Evolutionary conservation across 257 asterid genomes (phyloP).

Genomic region (Capsicum baccatum): DNA sequence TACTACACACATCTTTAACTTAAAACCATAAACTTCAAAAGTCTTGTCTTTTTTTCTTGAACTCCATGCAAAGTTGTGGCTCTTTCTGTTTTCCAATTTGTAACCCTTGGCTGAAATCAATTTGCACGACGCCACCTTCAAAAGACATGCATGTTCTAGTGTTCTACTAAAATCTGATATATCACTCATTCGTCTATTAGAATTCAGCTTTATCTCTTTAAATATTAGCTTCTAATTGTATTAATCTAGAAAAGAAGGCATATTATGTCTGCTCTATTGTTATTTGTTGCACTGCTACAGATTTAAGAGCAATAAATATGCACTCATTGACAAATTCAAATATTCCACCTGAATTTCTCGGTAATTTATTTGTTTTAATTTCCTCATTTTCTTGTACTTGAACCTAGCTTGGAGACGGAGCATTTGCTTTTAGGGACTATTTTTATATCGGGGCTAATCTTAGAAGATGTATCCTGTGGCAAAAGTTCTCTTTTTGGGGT

Average conservation of each 20-base stretch:
- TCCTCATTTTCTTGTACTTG: neutral
- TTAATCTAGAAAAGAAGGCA: constrained; percentile 5
- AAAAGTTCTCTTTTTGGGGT: neutral
- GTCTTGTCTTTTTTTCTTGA: no score
- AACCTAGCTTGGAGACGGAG: neutral
- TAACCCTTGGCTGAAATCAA: neutral
- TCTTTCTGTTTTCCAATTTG: neutral
- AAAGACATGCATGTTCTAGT: neutral
- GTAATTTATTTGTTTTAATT: neutral
- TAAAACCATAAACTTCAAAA: no score
- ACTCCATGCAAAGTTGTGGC: neutral
- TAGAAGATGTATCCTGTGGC: neutral
- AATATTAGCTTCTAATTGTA: neutral
- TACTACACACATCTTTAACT: no score
- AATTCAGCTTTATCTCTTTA: neutral
- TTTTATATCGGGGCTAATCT: neutral
- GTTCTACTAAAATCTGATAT: neutral
- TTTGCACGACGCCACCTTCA: neutral
- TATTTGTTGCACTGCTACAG: neutral
- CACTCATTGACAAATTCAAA: neutral
- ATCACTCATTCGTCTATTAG: neutral
- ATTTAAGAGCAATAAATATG: neutral
- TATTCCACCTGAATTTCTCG: neutral
- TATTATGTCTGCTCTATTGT: neutral
- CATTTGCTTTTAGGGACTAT: neutral